phyloP scores from a whole-genome alignment of 768 basidiomycete genomes.

The Hypholoma sublateritium region DNA sequence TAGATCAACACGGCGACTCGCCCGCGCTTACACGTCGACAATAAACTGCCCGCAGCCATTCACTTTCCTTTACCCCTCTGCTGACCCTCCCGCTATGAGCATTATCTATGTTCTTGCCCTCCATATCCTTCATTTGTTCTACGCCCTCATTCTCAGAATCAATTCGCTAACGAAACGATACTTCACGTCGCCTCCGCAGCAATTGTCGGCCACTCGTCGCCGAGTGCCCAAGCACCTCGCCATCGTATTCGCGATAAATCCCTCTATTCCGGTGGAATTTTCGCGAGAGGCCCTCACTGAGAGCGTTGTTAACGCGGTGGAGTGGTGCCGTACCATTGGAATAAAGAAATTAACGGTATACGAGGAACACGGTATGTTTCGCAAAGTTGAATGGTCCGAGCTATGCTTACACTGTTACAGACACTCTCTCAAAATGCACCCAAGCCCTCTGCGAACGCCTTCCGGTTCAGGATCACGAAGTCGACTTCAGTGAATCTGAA shows the following conservation, averaged over 20 bases:
- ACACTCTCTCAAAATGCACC: conserved; percentile 38
- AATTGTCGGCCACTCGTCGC: conserved; percentile 50
- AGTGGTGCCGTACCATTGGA: conserved; percentile 65
- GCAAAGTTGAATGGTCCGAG: not conserved
- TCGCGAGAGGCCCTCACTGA: conserved; percentile 46
- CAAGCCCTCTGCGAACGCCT: conserved; percentile 42
- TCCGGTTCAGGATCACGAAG: conserved; percentile 20
- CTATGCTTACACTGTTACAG: conserved; percentile 23
- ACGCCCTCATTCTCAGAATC: conserved; percentile 43
- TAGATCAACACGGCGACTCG: not conserved
- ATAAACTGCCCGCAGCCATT: conserved; percentile 4
- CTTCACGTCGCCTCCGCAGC: conserved; percentile 38
- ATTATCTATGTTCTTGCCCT: conserved; percentile 49
- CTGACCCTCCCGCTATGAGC: conserved; percentile 34
- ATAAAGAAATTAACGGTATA: conserved; percentile 69
- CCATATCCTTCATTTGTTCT: conserved; percentile 56
- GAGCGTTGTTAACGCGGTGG: conserved; percentile 50
- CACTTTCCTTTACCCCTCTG: conserved; percentile 2
- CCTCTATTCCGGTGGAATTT: conserved; percentile 31
- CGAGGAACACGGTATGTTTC: conserved; percentile 62
- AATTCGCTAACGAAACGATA: conserved; percentile 39
- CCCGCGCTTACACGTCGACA: conserved; percentile 19
- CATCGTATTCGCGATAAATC: conserved; percentile 54
- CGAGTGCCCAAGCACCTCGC: conserved; percentile 69
- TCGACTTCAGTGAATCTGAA: conserved; percentile 50